Evolutionary conservation across 1,284 basidiomycete species (phyloP), one percentile per base, ranked within the genome.

Genomic region (Malassezia obtusa): DNA sequence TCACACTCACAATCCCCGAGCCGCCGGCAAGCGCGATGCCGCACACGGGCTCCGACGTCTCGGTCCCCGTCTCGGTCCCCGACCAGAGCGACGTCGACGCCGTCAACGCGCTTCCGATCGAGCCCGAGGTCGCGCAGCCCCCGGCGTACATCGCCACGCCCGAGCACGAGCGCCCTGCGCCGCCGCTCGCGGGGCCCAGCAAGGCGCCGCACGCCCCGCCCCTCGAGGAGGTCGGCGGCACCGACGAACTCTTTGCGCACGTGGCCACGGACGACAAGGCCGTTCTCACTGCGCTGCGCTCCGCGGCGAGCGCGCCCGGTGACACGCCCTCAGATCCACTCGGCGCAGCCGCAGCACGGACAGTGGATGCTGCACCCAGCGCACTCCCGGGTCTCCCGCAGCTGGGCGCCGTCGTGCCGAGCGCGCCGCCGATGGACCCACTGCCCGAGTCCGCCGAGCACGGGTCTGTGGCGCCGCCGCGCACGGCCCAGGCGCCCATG

Each of bases 231-330:
- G 25, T 19, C 24, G 22, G 15, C 15, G 40, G 30, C 17, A 22
- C 24, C n/a, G 25, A 43, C 15, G 25, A 30, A 10, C 30, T 25
- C 10, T 24, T 43, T 17, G 52, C 52, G 15, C 53, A 56, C 24
- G 24, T 56, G 25, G 48, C 53, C 14, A 56, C 53, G 1, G 53
- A 56, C 45, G 53, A 56, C 12, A 56, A 56, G 40, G 17, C 48
- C 3, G 28, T 26, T 2, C 19, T 56, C 11, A n/a, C 33, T 6
- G 53, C 48, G 9, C 36, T 56, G 15, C 7, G 17, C 8, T 5
- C 2, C 4, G 49, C 49, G 10, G 26, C 33, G n/a, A 56, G 53
- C 32, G 48, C 53, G 25, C 53, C 53, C 10, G 5, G 14, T 26
- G 4, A 3, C 17, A 9, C 19, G 17, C 33, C 28, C 7, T 7